Conservation (phyloP, 2,329 filamentous ascomycete species). For the Helotiales sp. region DNA sequence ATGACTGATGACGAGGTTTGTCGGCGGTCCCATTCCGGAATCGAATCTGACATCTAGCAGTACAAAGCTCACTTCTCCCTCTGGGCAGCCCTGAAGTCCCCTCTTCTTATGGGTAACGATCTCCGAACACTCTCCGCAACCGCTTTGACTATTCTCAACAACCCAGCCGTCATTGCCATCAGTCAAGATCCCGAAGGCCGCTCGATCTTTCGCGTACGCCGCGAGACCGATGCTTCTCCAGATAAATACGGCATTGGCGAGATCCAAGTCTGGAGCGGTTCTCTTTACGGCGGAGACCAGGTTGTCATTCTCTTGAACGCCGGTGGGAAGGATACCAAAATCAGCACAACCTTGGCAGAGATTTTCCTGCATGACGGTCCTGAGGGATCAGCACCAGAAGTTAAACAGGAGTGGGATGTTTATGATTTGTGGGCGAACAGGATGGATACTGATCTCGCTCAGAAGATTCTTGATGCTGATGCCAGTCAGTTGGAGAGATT, state of each 20-base stretch:
- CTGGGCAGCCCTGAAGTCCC: slow-evolving; percentile 34
- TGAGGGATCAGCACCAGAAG: slow-evolving; percentile 47
- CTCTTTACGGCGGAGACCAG: slow-evolving; percentile 47
- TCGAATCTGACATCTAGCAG: slow-evolving; percentile 2
- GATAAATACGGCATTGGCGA: slow-evolving; percentile 51
- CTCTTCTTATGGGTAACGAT: slow-evolving; percentile 33
- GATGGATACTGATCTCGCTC: slow-evolving; percentile 51
- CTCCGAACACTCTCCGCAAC: slow-evolving; percentile 24
- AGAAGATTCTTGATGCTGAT: slow-evolving; percentile 28
- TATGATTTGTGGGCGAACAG: slow-evolving; percentile 59
- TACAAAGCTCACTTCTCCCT: slow-evolving; percentile 35
- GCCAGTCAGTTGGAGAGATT: slow-evolving; percentile 8
- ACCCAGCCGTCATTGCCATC: slow-evolving; percentile 31
- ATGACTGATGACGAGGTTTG: slow-evolving; percentile 33
- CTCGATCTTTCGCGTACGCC: slow-evolving; percentile 22
- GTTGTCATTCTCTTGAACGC: slow-evolving; percentile 55
- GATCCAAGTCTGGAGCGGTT: slow-evolving; percentile 54
- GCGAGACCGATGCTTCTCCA: slow-evolving; percentile 47
- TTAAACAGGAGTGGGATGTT: slow-evolving; percentile 52
- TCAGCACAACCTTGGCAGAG: slow-evolving; percentile 55
- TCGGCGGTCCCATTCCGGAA: not conserved
- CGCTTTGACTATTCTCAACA: slow-evolving; percentile 33
- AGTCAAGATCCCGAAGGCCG: slow-evolving; percentile 32
- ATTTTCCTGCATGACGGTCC: slow-evolving; percentile 55
- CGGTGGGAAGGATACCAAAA: slow-evolving; percentile 47